Evolutionary conservation across 345 rosid genomes (phyloP).

Genomic region (Arabidopsis arenosa): DNA sequence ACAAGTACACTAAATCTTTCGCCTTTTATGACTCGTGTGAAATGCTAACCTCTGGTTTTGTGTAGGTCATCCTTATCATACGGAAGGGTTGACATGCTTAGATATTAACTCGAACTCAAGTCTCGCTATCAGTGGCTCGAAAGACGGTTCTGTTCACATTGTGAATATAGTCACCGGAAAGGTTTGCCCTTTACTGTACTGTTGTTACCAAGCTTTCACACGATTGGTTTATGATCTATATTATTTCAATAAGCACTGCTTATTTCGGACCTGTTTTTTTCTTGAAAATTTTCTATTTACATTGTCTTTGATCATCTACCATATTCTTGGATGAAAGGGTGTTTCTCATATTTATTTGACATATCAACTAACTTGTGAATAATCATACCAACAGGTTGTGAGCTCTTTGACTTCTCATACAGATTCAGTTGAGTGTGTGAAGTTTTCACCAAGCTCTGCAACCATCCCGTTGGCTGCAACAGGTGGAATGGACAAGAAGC

Average conservation of each 20-base stretch:
- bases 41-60: conserved; percentile 18
- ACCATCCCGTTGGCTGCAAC: conserved; percentile 75
- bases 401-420: conserved; percentile 67
- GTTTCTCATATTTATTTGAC: conserved; percentile 12
- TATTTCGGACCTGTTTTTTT: background rate
- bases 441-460: conserved; percentile 61
- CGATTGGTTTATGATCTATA: background rate
- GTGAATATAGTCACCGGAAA: conserved; percentile 81
- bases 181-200: conserved; percentile 50
- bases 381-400: conserved; percentile 67
- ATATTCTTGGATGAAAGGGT: background rate
- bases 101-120: conserved; percentile 75
- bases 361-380: conserved; percentile 17
- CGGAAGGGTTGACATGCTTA: conserved; percentile 80
- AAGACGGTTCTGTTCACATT: conserved; percentile 75
- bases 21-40: background rate
- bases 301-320: background rate
- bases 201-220: background rate
- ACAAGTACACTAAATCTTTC: background rate
- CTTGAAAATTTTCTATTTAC: background rate
- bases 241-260: background rate
- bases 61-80: conserved; percentile 87
- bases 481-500: conserved; percentile 84
- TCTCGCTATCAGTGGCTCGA: conserved; percentile 83
- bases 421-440: conserved; percentile 76